Conservation (phyloP, 2,329 filamentous ascomycete genomes). For the Penicillium rolfsii region DNA sequence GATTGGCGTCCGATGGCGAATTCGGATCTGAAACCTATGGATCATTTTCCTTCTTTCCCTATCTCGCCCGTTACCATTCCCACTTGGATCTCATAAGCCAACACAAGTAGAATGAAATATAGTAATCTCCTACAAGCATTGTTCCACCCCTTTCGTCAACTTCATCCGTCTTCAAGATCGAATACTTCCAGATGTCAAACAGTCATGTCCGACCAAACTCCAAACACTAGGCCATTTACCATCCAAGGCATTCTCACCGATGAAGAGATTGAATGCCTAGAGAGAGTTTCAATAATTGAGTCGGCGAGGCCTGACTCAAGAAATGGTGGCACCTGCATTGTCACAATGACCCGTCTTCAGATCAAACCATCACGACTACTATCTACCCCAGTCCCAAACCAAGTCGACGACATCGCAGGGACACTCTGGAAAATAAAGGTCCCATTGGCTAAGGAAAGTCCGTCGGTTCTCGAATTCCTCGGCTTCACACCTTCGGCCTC, state of each 20-base stretch:
- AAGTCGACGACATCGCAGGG: not conserved
- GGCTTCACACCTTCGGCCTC: not conserved
- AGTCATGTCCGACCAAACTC: not conserved
- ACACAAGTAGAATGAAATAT: too few relatives aligned
- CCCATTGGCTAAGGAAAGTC: not conserved
- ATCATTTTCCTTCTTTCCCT: not conserved
- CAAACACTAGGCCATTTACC: not conserved
- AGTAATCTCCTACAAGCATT: not conserved
- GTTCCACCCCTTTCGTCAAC: not conserved
- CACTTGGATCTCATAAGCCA: not conserved
- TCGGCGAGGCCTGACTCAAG: not conserved
- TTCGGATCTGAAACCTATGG: not conserved
- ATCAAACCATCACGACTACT: not conserved
- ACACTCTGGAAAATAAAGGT: not conserved
- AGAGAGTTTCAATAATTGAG: not conserved
- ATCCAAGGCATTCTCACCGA: not conserved
- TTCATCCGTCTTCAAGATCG: not conserved
- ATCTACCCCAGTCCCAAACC: not conserved
- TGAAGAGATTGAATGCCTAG: not conserved
- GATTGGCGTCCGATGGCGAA: not conserved
- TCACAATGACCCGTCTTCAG: not conserved
- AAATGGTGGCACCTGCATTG: not conserved
- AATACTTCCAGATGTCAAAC: not conserved
- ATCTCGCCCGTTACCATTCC: not conserved
- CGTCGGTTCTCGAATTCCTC: not conserved